phyloP scores from a whole-genome alignment of 2,329 filamentous ascomycete species.

The Aspergillus jensenii region DNA sequence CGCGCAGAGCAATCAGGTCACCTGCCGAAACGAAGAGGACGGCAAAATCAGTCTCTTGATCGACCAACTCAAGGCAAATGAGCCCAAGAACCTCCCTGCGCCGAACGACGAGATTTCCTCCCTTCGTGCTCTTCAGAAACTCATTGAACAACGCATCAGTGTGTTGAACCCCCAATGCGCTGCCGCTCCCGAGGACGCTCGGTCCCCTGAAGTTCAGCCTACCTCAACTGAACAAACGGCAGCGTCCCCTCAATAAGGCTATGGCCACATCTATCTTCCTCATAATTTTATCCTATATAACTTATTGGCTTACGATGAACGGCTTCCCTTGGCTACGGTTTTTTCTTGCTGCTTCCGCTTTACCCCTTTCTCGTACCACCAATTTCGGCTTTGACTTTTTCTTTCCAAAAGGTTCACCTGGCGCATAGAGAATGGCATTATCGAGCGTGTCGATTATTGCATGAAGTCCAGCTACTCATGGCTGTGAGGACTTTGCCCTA shows the following conservation, averaged over 20 bases:
- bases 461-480: conserved; percentile 1
- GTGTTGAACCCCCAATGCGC: conserved; percentile 12
- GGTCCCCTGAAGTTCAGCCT: not conserved
- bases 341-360: not conserved
- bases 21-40: conserved; percentile 10
- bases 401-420: conserved; percentile 2
- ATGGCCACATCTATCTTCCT: not conserved
- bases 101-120: conserved; percentile 30
- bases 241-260: not conserved
- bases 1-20: conserved; percentile 19
- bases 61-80: conserved; percentile 30
- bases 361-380: not conserved
- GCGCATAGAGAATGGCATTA: conserved; percentile 16
- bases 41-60: conserved; percentile 30
- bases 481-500: not conserved
- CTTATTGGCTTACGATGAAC: conserved; percentile 2
- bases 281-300: not conserved
- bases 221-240: not conserved
- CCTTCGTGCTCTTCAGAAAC: conserved; percentile 29
- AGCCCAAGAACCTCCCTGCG: conserved; percentile 25
- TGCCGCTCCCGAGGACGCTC: conserved; percentile 1
- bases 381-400: conserved; percentile 8
- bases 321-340: conserved; percentile 3
- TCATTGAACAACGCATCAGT: conserved; percentile 32
- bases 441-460: conserved; percentile 16